Conservation (phyloP, 2,329 filamentous ascomycete genomes). For the Diaporthe capsici region DNA sequence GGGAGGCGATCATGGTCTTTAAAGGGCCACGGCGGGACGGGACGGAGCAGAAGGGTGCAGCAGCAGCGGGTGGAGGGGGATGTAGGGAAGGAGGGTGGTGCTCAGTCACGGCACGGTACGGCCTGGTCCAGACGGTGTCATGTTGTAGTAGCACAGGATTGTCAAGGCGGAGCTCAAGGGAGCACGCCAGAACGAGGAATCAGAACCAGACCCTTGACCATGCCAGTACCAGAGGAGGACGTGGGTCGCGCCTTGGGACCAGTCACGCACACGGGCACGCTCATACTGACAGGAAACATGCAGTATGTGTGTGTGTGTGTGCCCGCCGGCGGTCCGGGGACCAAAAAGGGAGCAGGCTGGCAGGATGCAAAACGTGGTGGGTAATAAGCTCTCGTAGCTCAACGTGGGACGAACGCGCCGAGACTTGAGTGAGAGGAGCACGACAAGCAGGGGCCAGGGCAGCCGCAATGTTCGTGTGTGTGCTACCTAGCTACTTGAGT, state of each 20-base stretch:
- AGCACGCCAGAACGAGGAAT: not conserved
- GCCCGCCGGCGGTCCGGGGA: not conserved
- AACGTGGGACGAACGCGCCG: constrained; percentile 26
- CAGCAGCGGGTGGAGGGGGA: not conserved
- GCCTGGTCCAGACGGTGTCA: constrained; percentile 1
- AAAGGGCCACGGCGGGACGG: constrained; percentile 16
- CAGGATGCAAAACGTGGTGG: constrained; percentile 26
- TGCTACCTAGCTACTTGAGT: too few species aligned
- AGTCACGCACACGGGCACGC: not conserved
- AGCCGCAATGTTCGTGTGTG: constrained; percentile 9
- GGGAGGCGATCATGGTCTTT: constrained; percentile 31
- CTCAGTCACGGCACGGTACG: not conserved
- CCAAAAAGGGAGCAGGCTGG: constrained; percentile 8
- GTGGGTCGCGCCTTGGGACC: constrained; percentile 7
- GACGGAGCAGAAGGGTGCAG: constrained; percentile 27
- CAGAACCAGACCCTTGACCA: not conserved
- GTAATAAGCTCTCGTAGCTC: constrained; percentile 30
- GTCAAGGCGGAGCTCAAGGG: constrained; percentile 4
- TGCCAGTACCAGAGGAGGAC: not conserved
- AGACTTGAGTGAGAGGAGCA: not conserved
- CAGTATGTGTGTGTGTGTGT: not conserved
- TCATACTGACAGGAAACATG: not conserved
- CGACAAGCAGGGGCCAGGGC: not conserved
- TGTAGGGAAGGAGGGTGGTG: not conserved
- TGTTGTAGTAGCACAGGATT: not conserved